These are phyloP conservation scores for Cornus controversa DNA, from an alignment of 148 eudicot species.

Conservation along the genomic window DNA sequence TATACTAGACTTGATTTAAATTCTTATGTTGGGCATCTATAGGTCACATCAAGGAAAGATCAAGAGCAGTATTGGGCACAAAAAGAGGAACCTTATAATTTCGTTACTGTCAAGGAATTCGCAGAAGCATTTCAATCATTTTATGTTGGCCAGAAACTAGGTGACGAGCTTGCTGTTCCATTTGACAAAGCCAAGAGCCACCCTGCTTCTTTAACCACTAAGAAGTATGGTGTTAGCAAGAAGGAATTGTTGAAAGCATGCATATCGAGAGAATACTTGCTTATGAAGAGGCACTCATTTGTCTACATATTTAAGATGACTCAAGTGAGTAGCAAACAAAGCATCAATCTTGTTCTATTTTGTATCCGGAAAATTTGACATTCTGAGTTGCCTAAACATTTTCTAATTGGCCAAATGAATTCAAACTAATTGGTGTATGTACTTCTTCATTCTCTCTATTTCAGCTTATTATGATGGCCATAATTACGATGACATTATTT, in stretches of 20 bases:
- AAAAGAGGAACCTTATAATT: conserved; percentile 50
- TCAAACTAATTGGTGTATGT: background rate
- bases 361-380: background rate
- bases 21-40: conserved; percentile 5
- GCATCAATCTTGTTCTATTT: background rate
- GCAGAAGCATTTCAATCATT: conserved; percentile 72
- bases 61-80: conserved; percentile 79
- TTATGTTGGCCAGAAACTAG: conserved; percentile 60
- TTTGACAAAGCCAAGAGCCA: conserved; percentile 73
- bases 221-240: conserved; percentile 61
- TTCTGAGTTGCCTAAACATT: too few species aligned
- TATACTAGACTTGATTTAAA: background rate
- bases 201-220: conserved; percentile 71
- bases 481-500: conserved; percentile 50
- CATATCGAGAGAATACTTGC: conserved; percentile 61
- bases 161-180: conserved; percentile 61
- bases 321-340: conserved; percentile 48
- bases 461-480: conserved; percentile 54
- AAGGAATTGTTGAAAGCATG: conserved; percentile 77
- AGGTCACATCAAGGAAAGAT: conserved; percentile 93
- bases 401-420: background rate
- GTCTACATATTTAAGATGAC: conserved; percentile 66
- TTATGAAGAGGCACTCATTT: conserved; percentile 77
- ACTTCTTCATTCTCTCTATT: background rate
- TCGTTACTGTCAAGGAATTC: conserved; percentile 58